These are phyloP conservation scores for Bipolaris bicolor DNA, from an alignment of 2,329 filamentous ascomycete genomes.

Conservation along the genomic window DNA sequence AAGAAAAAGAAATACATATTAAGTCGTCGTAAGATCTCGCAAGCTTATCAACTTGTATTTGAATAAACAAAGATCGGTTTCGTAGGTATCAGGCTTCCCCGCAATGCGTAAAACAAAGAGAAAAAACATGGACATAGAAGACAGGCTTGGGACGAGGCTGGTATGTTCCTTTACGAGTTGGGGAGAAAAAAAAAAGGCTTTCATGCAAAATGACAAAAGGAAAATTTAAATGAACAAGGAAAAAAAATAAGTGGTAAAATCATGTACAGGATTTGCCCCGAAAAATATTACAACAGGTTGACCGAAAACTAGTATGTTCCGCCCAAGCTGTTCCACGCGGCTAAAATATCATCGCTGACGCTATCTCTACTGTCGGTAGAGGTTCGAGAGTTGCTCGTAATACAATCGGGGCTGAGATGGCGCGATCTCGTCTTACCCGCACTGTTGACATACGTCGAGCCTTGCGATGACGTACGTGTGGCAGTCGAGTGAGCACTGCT, in stretches of 20 bases:
- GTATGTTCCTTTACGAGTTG: too few species aligned
- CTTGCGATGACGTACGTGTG: constrained; percentile 26
- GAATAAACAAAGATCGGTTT: too few species aligned
- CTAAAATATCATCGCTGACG: constrained; percentile 55
- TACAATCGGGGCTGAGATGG: constrained; percentile 32
- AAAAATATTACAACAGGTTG: not conserved
- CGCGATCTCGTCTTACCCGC: constrained; percentile 22
- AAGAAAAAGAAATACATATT: too few species aligned
- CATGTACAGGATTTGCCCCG: not conserved
- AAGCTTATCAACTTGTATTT: too few species aligned
- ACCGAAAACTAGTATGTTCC: constrained; percentile 37
- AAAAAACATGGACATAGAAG: not conserved
- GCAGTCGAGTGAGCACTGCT: constrained; percentile 30
- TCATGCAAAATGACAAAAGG: not conserved
- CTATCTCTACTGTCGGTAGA: constrained; percentile 39
- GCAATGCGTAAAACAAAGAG: not conserved
- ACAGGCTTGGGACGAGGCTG: not conserved
- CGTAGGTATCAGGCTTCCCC: too few species aligned
- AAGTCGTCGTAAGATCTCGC: too few species aligned
- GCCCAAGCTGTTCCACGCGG: constrained; percentile 55
- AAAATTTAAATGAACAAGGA: not conserved
- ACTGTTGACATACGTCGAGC: constrained; percentile 12
- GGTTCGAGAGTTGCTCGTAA: constrained; percentile 25
- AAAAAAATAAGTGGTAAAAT: not conserved
- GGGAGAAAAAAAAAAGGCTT: not conserved